Base-by-base conservation (phyloP, 257 asterid genomes). In the Thymus mandschuricus region DNA sequence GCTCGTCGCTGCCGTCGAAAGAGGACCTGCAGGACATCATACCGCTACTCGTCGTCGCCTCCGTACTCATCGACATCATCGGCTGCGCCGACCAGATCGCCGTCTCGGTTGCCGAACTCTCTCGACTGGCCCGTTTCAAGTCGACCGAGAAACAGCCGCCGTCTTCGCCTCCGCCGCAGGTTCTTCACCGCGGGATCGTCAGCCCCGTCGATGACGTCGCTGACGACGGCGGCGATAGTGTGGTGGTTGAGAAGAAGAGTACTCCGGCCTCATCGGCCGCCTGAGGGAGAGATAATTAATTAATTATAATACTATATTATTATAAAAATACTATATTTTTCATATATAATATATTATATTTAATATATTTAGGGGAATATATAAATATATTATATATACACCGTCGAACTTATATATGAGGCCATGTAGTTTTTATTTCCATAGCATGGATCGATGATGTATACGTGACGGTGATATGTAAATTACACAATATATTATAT, bases 151-250 rank as follows among this genome's bases (percentile, higher is more conserved):
- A 64, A 35, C 75, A 70, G 3, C 86, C 72, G 50, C 81, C 69
- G 43, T 6, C 40, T 21, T 21, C 21, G 21, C 21, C 21, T 21
- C 21, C 21, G 43, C 40, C 40, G 40, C 88, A 74, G 52, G 9
- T 83, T 44, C 81, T 86, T 56, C 96, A 80, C 31, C 86, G 85
- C 1, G 95, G 92, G 40, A 66, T 71, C 0, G 92, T 87, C 60
- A 86, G 81, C 28, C 95, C 96, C 4, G 76, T 85, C 7, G 29
- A 43, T 9, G 9, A 9, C 48, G 48, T 9, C 48, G 2, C 57
- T n/a, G 55, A 1, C 15, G 62, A 29, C 15, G 78, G 3, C 40
- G 59, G 6, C 1, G 82, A 70, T 34, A 59, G 38, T 0, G 76
- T 80, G 10, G 83, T 73, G 38, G 75, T 83, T 41, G 79, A 66